Percentiles rank a stretch among this genome's conserved stretches.
Evolutionary conservation across 257 asterid species (phyloP).

Genomic region (Salvia hispanica): DNA sequence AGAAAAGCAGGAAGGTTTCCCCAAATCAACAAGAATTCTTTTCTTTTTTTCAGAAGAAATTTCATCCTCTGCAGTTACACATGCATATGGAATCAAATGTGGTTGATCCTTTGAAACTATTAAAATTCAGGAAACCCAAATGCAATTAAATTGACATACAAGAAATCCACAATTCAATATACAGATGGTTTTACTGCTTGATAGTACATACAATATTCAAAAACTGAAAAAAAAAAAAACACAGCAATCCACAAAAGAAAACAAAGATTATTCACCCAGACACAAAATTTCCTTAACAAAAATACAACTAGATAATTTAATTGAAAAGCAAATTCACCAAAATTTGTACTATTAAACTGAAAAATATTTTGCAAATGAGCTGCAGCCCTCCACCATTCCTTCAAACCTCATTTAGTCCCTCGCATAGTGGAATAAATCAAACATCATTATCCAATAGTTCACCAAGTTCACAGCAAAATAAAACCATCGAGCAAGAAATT

Average conservation of each 20-base stretch:
- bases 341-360: not conserved
- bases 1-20: constrained; percentile 2
- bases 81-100: constrained; percentile 4
- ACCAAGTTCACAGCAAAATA: constrained; percentile 23
- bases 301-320: not conserved
- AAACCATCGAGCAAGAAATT: not conserved
- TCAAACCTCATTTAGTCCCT: constrained; percentile 13
- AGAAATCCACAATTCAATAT: not conserved
- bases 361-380: not conserved
- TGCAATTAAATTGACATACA: not conserved
- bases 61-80: constrained; percentile 4
- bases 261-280: constrained; percentile 12
- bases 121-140: constrained; percentile 4
- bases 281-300: not conserved
- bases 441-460: constrained; percentile 19
- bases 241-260: not conserved
- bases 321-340: not conserved
- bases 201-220: not conserved
- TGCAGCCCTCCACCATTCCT: not conserved
- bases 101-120: constrained; percentile 7
- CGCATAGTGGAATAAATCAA: constrained; percentile 15
- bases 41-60: not conserved
- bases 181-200: not conserved
- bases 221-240: not conserved
- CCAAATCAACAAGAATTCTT: not conserved